Conservation (phyloP, 2,329 filamentous ascomycete species). For the Trichoderma sp. region DNA sequence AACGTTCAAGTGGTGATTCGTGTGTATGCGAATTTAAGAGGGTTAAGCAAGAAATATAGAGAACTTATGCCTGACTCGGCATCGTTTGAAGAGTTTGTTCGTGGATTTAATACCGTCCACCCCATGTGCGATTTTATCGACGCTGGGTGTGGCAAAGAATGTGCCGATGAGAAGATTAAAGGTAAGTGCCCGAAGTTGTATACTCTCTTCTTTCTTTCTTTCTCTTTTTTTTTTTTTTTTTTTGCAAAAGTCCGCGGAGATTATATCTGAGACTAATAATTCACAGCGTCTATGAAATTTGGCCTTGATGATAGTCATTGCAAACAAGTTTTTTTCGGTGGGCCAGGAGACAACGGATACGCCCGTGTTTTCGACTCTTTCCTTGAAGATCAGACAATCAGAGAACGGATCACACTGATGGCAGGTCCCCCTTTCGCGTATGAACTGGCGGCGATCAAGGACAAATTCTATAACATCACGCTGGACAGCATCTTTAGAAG, state of each 20-base stretch:
- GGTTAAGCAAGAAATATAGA: constrained; percentile 42
- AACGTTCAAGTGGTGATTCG: constrained; percentile 40
- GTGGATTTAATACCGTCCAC: constrained; percentile 48
- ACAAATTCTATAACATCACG: constrained; percentile 36
- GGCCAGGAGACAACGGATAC: constrained; percentile 48
- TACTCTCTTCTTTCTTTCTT: neutral
- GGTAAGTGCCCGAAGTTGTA: constrained; percentile 35
- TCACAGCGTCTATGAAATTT: constrained; percentile 40
- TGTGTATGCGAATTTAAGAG: constrained; percentile 46
- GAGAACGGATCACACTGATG: constrained; percentile 43
- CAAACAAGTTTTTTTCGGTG: constrained; percentile 47
- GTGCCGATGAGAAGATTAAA: constrained; percentile 47
- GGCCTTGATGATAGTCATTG: constrained; percentile 46
- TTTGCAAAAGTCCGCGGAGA: neutral
- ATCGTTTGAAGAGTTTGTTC: constrained; percentile 42
- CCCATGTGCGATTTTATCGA: constrained; percentile 46
- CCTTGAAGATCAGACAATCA: constrained; percentile 33
- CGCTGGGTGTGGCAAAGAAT: constrained; percentile 49
- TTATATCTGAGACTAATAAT: neutral
- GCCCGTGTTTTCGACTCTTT: constrained; percentile 45
- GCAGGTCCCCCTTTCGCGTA: constrained; percentile 45
- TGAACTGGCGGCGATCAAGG: constrained; percentile 41
- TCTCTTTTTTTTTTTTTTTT: no score
- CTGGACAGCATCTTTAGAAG: constrained; percentile 36
- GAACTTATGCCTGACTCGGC: constrained; percentile 36